These are phyloP conservation scores for Phytophthora cactorum DNA, from an alignment of 352 stramenopile genomes.

Conservation along the genomic window DNA sequence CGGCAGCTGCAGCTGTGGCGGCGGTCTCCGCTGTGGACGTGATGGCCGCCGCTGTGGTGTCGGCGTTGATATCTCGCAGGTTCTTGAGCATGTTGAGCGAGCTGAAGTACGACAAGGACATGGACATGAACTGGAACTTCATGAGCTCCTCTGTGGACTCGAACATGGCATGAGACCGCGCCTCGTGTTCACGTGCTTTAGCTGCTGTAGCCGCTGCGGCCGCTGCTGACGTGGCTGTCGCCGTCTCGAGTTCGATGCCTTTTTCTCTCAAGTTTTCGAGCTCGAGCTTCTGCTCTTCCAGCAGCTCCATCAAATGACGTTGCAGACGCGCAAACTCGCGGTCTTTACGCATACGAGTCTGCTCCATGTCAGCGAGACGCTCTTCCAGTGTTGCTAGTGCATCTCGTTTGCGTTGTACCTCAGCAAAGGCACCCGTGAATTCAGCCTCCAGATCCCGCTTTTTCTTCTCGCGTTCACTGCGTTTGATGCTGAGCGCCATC, in stretches of 20 bases:
- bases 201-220: constrained; percentile 90
- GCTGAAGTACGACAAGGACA: constrained; percentile 95
- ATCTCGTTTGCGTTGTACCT: constrained; percentile 91
- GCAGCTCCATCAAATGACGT: constrained; percentile 92
- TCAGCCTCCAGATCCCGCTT: constrained; percentile 93
- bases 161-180: constrained; percentile 91
- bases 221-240: constrained; percentile 91
- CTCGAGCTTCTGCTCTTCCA: constrained; percentile 94
- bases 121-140: constrained; percentile 98
- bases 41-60: constrained; percentile 91
- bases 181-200: constrained; percentile 92
- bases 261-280: constrained; percentile 92
- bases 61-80: constrained; percentile 93
- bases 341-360: constrained; percentile 91
- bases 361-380: constrained; percentile 93
- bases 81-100: constrained; percentile 96
- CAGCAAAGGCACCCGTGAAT: constrained; percentile 90
- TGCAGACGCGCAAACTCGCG: constrained; percentile 93
- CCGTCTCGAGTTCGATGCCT: constrained; percentile 91
- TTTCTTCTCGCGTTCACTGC: constrained; percentile 90
- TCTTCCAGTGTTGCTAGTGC: constrained; percentile 82
- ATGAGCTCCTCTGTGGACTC: constrained; percentile 95
- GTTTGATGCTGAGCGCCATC: constrained; percentile 94
- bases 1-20: constrained; percentile 83
- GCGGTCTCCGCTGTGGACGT: constrained; percentile 89